Evolutionary conservation across 2,329 filamentous ascomycete genomes (phyloP).

Genomic region (Cladosporium sp.): DNA sequence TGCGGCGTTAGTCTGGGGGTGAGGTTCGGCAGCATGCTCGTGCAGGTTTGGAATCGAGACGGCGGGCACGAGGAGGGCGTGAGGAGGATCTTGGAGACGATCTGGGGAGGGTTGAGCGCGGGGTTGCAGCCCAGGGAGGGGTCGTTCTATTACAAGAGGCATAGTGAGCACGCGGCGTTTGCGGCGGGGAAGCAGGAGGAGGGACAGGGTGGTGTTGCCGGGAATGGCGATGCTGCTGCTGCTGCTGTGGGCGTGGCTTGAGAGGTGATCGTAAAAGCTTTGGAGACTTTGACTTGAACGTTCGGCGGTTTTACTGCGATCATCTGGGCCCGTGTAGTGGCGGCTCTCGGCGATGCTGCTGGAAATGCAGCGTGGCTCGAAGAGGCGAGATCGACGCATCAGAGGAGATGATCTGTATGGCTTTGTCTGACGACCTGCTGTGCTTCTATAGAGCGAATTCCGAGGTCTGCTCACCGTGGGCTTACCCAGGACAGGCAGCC

Average conservation of each 20-base stretch:
- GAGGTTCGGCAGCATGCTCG: conserved; percentile 83
- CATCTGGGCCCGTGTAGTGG: neutral
- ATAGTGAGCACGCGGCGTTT: conserved; percentile 80
- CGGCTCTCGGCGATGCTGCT: neutral
- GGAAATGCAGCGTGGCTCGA: neutral
- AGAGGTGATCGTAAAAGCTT: neutral
- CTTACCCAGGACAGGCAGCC: neutral
- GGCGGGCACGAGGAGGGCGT: conserved; percentile 76
- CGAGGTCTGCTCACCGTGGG: neutral
- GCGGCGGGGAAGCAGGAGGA: conserved; percentile 4
- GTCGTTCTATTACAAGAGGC: conserved; percentile 74
- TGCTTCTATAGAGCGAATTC: neutral
- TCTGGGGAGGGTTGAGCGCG: conserved; percentile 70
- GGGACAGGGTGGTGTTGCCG: neutral
- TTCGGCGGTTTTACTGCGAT: neutral
- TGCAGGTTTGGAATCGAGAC: conserved; percentile 92
- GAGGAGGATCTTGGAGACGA: conserved; percentile 69
- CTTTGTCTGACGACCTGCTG: neutral
- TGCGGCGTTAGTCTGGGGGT: conserved; percentile 86
- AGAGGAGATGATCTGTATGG: neutral
- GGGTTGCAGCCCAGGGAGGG: conserved; percentile 69
- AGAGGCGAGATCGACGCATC: neutral
- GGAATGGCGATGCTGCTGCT: neutral
- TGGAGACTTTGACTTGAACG: neutral
- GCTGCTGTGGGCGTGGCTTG: neutral